A percentile compares a stretch with the other conserved stretches of the same genome.
Evolutionary conservation across 345 rosid genomes (phyloP).

Genomic region (Stellera chamaejasme): DNA sequence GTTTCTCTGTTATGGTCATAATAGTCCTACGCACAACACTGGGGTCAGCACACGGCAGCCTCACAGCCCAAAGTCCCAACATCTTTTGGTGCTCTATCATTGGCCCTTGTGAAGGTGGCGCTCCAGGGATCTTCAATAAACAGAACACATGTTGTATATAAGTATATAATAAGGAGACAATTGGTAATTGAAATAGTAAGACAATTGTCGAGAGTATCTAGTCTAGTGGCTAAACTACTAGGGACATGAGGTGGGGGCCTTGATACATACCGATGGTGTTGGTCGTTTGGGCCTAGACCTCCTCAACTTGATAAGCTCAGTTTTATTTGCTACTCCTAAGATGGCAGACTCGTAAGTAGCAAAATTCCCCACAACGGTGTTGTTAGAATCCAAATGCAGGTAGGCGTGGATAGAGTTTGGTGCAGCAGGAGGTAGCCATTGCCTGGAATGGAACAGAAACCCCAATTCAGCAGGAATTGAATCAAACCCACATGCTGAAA

Average conservation of each 20-base stretch:
- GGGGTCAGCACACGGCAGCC: conserved; percentile 79
- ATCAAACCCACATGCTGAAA: conserved; percentile 94
- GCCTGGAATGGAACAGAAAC: conserved; percentile 62
- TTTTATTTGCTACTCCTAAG: conserved; percentile 60
- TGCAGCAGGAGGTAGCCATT: conserved; percentile 59
- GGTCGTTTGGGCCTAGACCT: conserved; percentile 65
- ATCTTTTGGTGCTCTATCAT: conserved; percentile 54
- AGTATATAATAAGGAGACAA: not conserved
- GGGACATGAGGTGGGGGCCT: too few species aligned
- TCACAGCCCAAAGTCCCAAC: conserved; percentile 72
- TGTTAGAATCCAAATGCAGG: conserved; percentile 68
- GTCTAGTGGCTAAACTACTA: not conserved
- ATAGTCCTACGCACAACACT: conserved; percentile 72
- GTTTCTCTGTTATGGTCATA: conserved; percentile 51
- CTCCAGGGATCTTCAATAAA: conserved; percentile 66
- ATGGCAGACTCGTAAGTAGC: conserved; percentile 84
- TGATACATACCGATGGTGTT: conserved; percentile 38
- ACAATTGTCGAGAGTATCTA: not conserved
- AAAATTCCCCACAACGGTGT: conserved; percentile 61
- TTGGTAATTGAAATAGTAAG: not conserved
- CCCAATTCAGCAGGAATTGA: conserved; percentile 89
- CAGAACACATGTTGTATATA: not conserved
- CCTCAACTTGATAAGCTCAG: conserved; percentile 53
- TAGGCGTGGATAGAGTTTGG: conserved; percentile 70
- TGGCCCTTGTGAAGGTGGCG: conserved; percentile 52